These are phyloP conservation scores for Botryotinia narcissicola DNA, from an alignment of 2,329 filamentous ascomycete genomes.

Conservation along the genomic window DNA sequence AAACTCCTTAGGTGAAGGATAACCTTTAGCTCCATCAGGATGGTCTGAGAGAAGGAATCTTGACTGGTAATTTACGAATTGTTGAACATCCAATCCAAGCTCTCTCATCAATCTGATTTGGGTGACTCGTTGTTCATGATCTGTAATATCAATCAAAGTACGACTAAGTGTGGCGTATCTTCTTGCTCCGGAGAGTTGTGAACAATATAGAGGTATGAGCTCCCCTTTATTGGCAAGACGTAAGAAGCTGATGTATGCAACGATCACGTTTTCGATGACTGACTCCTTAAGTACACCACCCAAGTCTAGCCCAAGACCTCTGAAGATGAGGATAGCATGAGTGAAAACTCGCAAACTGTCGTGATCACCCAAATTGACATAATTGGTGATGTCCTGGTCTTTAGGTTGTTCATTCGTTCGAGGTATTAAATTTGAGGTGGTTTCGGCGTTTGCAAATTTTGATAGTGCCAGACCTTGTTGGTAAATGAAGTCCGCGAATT, in stretches of 20 bases:
- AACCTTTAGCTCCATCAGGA: slow-evolving; percentile 41
- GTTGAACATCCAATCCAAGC: slow-evolving; percentile 67
- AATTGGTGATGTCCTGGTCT: slow-evolving; percentile 45
- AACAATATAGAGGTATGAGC: slow-evolving; percentile 83
- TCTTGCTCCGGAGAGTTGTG: slow-evolving; percentile 65
- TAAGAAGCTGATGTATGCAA: slow-evolving; percentile 78
- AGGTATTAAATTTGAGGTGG: slow-evolving; percentile 46
- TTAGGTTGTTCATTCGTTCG: slow-evolving; percentile 40
- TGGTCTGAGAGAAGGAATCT: slow-evolving; percentile 51
- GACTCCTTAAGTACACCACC: slow-evolving; percentile 42
- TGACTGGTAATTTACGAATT: slow-evolving; percentile 71
- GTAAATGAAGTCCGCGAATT: slow-evolving; percentile 55
- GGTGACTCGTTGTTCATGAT: slow-evolving; percentile 60
- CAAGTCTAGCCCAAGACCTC: slow-evolving; percentile 52
- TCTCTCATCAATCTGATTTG: slow-evolving; percentile 74
- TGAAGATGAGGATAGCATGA: slow-evolving; percentile 69
- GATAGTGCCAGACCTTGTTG: slow-evolving; percentile 56
- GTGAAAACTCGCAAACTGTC: slow-evolving; percentile 66
- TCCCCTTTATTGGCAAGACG: slow-evolving; percentile 70
- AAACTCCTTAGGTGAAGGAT: slow-evolving; percentile 48
- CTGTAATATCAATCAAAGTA: slow-evolving; percentile 71
- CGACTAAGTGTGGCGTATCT: slow-evolving; percentile 70
- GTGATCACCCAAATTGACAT: slow-evolving; percentile 55
- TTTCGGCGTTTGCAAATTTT: slow-evolving; percentile 46
- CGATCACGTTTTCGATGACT: slow-evolving; percentile 67